Percentiles rank a stretch among this genome's conserved stretches.
Conservation (phyloP, 2,329 filamentous ascomycete species). For the Corynespora cassiicola region DNA sequence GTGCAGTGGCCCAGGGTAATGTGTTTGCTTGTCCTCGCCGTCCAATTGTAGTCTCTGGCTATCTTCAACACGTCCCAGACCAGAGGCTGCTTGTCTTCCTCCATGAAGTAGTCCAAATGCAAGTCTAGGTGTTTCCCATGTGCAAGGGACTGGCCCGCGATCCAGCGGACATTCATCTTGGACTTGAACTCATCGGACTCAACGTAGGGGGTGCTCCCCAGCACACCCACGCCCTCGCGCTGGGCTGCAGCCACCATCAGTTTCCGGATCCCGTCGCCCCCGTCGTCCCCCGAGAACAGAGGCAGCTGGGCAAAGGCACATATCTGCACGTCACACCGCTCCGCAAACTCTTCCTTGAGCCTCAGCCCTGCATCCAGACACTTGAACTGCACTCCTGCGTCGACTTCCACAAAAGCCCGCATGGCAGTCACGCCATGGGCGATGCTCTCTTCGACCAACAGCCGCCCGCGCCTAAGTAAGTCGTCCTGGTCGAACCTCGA, state of each 20-base stretch:
- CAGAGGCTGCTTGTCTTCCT: conserved; percentile 56
- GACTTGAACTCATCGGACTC: conserved; percentile 60
- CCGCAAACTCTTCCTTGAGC: conserved; percentile 62
- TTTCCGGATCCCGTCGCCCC: conserved; percentile 58
- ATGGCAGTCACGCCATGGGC: conserved; percentile 71
- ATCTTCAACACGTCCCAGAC: conserved; percentile 62
- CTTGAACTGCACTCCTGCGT: conserved; percentile 64
- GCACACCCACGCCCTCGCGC: conserved; percentile 58
- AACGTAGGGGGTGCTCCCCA: conserved; percentile 75
- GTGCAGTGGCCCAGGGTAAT: conserved; percentile 71
- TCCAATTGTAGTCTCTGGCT: conserved; percentile 61
- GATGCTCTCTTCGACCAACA: conserved; percentile 71
- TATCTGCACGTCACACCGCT: conserved; percentile 67
- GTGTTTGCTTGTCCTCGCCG: conserved; percentile 29
- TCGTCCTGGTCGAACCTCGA: conserved; percentile 66
- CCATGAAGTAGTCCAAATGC: conserved; percentile 74
- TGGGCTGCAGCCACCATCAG: conserved; percentile 56
- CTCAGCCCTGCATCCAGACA: conserved; percentile 64
- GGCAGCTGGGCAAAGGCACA: conserved; percentile 76
- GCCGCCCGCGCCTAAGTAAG: conserved; percentile 68
- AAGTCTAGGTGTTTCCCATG: conserved; percentile 68
- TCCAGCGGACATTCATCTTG: conserved; percentile 68
- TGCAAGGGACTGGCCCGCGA: conserved; percentile 61
- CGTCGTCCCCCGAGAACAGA: conserved; percentile 63
- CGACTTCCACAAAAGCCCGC: conserved; percentile 75